Evolutionary conservation across 2,329 filamentous ascomycete genomes (phyloP).

Genomic region (Colletotrichum abscissum): DNA sequence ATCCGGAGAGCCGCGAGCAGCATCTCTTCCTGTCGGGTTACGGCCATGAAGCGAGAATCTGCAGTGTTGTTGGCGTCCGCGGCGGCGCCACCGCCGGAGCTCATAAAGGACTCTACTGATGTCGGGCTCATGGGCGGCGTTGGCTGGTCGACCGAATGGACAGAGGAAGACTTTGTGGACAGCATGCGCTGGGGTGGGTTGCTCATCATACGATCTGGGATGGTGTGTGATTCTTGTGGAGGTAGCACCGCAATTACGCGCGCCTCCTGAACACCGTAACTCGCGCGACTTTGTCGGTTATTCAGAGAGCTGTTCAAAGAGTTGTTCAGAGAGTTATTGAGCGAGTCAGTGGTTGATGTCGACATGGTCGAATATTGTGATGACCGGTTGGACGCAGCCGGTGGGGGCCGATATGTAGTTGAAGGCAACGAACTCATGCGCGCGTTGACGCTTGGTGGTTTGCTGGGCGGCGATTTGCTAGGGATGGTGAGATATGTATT

Average conservation of each 20-base stretch:
- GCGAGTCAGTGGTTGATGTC: slow-evolving; percentile 48
- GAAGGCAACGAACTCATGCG: slow-evolving; percentile 45
- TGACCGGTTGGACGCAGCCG: slow-evolving; percentile 33
- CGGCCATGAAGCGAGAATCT: slow-evolving; percentile 63
- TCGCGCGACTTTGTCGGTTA: slow-evolving; percentile 45
- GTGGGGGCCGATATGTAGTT: slow-evolving; percentile 32
- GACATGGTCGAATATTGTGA: slow-evolving; percentile 52
- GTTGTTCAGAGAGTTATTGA: slow-evolving; percentile 37
- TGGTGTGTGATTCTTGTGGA: slow-evolving; percentile 3
- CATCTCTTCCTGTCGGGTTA: slow-evolving; percentile 69
- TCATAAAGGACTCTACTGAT: slow-evolving; percentile 61
- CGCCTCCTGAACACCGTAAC: slow-evolving; percentile 51
- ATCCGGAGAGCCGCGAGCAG: slow-evolving; percentile 66
- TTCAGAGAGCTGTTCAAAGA: slow-evolving; percentile 29
- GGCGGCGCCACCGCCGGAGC: slow-evolving; percentile 52
- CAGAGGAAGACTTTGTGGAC: slow-evolving; percentile 19
- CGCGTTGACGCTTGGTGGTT: slow-evolving; percentile 37
- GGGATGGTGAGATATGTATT: slow-evolving; percentile 58
- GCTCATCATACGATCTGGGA: neutral
- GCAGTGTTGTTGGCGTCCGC: slow-evolving; percentile 48
- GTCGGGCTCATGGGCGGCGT: slow-evolving; percentile 64
- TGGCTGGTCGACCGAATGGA: slow-evolving; percentile 50
- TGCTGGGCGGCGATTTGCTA: slow-evolving; percentile 37
- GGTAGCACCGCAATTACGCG: slow-evolving; percentile 52
- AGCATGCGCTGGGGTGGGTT: slow-evolving; percentile 17